Evolutionary conservation across 345 rosid genomes (phyloP).

Genomic region (Eucalyptus leucophloia): DNA sequence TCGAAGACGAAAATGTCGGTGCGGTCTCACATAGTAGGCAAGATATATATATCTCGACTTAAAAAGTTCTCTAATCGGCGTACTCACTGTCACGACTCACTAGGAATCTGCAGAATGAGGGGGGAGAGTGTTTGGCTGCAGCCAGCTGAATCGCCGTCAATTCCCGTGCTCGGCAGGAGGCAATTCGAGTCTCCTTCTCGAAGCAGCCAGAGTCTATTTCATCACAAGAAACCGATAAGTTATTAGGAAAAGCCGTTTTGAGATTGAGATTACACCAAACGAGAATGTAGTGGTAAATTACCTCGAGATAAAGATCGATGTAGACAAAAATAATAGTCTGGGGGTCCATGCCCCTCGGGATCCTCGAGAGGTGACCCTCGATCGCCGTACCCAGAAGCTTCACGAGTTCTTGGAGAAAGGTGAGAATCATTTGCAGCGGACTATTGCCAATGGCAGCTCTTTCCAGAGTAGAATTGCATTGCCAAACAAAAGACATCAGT

Average conservation of each 20-base stretch:
- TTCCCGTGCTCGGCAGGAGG: constrained; percentile 80
- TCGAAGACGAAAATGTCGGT: not conserved
- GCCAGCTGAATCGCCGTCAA: constrained; percentile 78
- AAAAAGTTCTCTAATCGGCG: not conserved
- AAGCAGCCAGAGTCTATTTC: constrained; percentile 83
- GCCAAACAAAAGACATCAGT: not conserved
- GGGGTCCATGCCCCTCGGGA: constrained; percentile 93
- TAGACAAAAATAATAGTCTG: constrained; percentile 80
- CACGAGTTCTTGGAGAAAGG: constrained; percentile 94
- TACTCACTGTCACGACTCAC: not conserved
- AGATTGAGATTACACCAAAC: not conserved
- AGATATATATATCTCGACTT: not conserved
- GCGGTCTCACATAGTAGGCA: not conserved
- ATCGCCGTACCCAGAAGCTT: constrained; percentile 94
- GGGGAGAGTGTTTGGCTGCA: constrained; percentile 57
- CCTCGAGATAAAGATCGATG: constrained; percentile 14
- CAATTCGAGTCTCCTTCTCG: constrained; percentile 77
- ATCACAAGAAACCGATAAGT: not conserved
- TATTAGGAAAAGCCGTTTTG: not conserved
- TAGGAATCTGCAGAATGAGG: constrained; percentile 80
- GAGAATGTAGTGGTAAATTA: not conserved
- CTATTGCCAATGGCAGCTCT: constrained; percentile 99
- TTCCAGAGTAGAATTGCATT: not conserved
- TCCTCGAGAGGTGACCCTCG: constrained; percentile 88
- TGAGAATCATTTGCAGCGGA: constrained; percentile 91